Evolutionary conservation across 208 protist species (phyloP), one percentile per base, ranked within the genome.

Genomic region (Lotmaria passim): DNA sequence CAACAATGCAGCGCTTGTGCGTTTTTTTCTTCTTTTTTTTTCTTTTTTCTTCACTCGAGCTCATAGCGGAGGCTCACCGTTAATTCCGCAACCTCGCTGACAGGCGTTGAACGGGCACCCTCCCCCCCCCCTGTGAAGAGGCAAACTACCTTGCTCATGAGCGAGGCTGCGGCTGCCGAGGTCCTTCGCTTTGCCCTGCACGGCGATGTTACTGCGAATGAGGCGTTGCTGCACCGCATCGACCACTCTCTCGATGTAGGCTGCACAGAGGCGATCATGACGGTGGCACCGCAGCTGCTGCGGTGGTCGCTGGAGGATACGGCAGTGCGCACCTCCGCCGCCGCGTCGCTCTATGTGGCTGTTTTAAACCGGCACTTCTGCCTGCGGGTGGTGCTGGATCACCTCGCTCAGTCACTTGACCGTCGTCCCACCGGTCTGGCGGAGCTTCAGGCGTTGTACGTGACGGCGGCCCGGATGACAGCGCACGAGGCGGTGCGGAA

Each of bases 351-450:
- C 17, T 82, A 90, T 41, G 75, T 89, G 12, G 50, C 79, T 14
- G 78, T 90, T 38, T 55, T 93, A 2, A 95, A 93, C 53, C 80
- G 85, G 33, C 53, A 86, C 43, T 86, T 91, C 59, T 90, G 86
- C 58, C 34, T 85, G 12, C 71, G 77, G 21, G 44, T 81, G 39
- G 47, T 95, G 17, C 78, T 85, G 21, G 48, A 70, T 14, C 73
- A 77, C 6, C 66, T 89, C 10, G 71, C 81, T 11, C 78, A 81
- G 19, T 75, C 90, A 3, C 15, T 83, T 8, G 85, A 91, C 47
- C 60, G 59, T 17, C 63, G 80, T 36, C 79, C 87, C 0, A 59
- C 36, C 1, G 81, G 78, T 11, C 24, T 91, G 30, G 57, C 44
- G 26, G 85, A 85, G 23, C 69, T 93, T 21, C 69, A 85, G 67